Evolutionary conservation across 2,329 filamentous ascomycete genomes (phyloP).

Genomic region (Verticillium nubilum): DNA sequence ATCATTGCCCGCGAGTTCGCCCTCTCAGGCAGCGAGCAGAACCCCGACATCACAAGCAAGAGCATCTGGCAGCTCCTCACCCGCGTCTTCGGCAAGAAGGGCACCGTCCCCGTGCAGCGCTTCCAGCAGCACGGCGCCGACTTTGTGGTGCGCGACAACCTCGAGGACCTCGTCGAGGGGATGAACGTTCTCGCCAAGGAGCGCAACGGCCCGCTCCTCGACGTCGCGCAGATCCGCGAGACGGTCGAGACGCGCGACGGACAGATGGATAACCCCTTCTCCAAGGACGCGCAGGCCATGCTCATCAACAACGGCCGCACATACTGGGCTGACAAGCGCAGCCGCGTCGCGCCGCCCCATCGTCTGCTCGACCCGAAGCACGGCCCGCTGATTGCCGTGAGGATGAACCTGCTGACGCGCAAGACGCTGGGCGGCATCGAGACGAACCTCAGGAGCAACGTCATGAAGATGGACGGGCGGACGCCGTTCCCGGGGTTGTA

Average conservation of each 20-base stretch:
- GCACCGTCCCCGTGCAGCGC: slow-evolving; percentile 49
- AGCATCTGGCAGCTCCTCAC: slow-evolving; percentile 46
- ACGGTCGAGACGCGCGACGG: slow-evolving; percentile 47
- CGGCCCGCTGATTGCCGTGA: slow-evolving; percentile 54
- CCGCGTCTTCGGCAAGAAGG: slow-evolving; percentile 46
- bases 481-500: slow-evolving; percentile 48
- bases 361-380: slow-evolving; percentile 46
- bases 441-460: slow-evolving; percentile 51
- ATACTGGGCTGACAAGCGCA: slow-evolving; percentile 49
- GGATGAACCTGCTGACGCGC: slow-evolving; percentile 54
- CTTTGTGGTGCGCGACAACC: slow-evolving; percentile 52
- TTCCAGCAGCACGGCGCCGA: slow-evolving; percentile 55
- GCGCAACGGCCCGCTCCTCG: slow-evolving; percentile 40
- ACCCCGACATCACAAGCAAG: slow-evolving; percentile 54
- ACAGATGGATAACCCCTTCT: slow-evolving; percentile 50
- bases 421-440: slow-evolving; percentile 58
- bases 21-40: slow-evolving; percentile 56
- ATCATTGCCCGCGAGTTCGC: slow-evolving; percentile 59
- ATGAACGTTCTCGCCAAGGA: slow-evolving; percentile 53
- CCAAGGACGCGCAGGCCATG: slow-evolving; percentile 59
- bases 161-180: slow-evolving; percentile 47
- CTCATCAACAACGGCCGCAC: slow-evolving; percentile 50
- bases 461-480: slow-evolving; percentile 42
- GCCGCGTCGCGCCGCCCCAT: slow-evolving; percentile 49
- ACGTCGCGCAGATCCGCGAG: slow-evolving; percentile 35